A percentile compares a stretch with the other conserved stretches of the same genome.
Conservation (phyloP, 2,329 filamentous ascomycete genomes). For the Neopestalotiopsis rosae region DNA sequence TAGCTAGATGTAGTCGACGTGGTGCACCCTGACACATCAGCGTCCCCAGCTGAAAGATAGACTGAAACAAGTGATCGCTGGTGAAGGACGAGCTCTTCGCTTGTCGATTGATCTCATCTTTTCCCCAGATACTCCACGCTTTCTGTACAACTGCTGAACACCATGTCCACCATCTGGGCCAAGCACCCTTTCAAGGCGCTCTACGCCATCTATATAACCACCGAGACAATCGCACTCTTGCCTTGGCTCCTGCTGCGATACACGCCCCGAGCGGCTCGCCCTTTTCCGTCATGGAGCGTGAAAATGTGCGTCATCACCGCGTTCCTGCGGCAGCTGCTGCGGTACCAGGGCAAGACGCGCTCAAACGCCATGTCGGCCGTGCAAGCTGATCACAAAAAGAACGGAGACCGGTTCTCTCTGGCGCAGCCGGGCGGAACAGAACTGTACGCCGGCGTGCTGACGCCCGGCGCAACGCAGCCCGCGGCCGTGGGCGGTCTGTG, state of each 20-base stretch:
- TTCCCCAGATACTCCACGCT: background rate
- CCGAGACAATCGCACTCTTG: slow-evolving; percentile 7
- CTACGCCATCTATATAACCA: slow-evolving; percentile 17
- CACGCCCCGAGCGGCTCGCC: slow-evolving; percentile 13
- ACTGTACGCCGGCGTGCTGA: slow-evolving; percentile 13
- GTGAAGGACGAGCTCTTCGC: too few species aligned
- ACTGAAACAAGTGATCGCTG: too few species aligned
- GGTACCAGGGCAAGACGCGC: slow-evolving; percentile 12
- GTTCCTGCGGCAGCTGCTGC: slow-evolving; percentile 8
- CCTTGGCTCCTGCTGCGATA: slow-evolving; percentile 20
- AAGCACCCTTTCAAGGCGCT: slow-evolving; percentile 24
- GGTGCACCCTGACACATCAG: too few species aligned
- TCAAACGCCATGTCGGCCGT: slow-evolving; percentile 12
- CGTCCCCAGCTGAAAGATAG: too few species aligned
- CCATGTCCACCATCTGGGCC: slow-evolving; percentile 23
- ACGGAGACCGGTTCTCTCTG: slow-evolving; percentile 16
- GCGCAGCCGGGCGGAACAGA: slow-evolving; percentile 12
- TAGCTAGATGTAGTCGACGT: too few species aligned
- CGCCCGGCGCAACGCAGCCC: slow-evolving; percentile 17
- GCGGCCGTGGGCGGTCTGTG: slow-evolving; percentile 24
- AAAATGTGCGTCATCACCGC: slow-evolving; percentile 18
- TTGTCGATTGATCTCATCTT: background rate
- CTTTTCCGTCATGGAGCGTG: slow-evolving; percentile 23
- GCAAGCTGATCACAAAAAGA: slow-evolving; percentile 18
- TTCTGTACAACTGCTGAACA: background rate